Evolutionary conservation across 768 basidiomycete genomes (phyloP).

Genomic region (Podaxis rugospora): DNA sequence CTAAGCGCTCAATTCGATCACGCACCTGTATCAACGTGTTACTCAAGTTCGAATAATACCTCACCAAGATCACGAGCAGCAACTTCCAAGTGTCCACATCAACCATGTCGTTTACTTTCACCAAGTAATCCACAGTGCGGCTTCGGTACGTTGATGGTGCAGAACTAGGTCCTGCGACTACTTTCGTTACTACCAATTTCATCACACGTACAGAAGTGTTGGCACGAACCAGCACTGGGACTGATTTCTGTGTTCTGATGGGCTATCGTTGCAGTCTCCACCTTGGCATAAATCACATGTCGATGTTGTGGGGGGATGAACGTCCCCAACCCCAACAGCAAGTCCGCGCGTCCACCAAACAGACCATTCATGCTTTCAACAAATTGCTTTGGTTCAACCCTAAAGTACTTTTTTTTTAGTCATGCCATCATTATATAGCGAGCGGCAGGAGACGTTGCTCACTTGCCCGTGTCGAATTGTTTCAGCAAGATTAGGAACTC

Average conservation of each 20-base stretch:
- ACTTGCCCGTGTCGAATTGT: neutral
- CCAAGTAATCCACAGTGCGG: neutral
- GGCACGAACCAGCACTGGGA: neutral
- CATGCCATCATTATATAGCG: neutral
- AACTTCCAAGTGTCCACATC: neutral
- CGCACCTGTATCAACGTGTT: neutral
- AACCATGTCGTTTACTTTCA: neutral
- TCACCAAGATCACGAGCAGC: neutral
- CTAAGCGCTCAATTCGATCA: neutral
- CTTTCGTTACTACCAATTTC: neutral
- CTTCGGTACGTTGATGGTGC: neutral
- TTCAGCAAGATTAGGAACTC: neutral
- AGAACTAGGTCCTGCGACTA: neutral
- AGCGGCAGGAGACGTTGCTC: neutral
- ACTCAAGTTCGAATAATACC: neutral
- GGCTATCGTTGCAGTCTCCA: neutral
- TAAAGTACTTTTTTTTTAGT: neutral
- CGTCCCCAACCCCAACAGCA: neutral
- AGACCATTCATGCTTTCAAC: neutral
- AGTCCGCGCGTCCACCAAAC: neutral
- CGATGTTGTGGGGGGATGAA: neutral
- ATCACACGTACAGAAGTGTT: neutral
- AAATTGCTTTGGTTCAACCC: neutral
- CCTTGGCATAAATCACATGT: neutral
- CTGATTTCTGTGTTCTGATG: neutral